Evolutionary conservation across 805 yeast genomes (phyloP).

Genomic region (Pichia ethanolica): DNA sequence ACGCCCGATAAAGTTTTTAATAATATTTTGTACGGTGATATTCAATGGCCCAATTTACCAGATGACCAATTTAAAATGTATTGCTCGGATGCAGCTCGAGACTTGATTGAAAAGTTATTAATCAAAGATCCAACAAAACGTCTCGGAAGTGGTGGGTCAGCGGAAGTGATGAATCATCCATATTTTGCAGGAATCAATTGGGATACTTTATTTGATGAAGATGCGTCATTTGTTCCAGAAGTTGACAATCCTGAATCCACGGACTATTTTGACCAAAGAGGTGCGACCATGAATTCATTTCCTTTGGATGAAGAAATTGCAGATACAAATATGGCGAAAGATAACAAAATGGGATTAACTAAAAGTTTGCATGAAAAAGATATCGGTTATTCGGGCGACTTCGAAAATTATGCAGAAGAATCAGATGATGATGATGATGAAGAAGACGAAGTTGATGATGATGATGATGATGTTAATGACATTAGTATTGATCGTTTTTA

Average conservation of each 20-base stretch:
- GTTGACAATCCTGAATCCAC: constrained; percentile 78
- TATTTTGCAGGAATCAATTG: constrained; percentile 71
- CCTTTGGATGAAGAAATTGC: constrained; percentile 26
- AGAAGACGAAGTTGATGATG: constrained; percentile 7
- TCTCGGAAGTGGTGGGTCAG: constrained; percentile 71
- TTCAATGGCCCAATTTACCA: constrained; percentile 76
- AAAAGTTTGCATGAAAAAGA: background rate
- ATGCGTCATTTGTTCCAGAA: constrained; percentile 78
- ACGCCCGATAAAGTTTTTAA: constrained; percentile 76
- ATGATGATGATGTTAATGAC: constrained; percentile 1
- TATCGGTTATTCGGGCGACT: constrained; percentile 6
- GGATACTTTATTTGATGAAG: constrained; percentile 61
- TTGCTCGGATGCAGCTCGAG: constrained; percentile 64
- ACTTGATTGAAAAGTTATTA: constrained; percentile 58
- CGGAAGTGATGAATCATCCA: constrained; percentile 72
- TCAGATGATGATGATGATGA: constrained; percentile 25
- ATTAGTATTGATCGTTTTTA: background rate
- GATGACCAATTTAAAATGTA: constrained; percentile 44
- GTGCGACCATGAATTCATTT: constrained; percentile 67
- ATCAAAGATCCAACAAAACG: constrained; percentile 57
- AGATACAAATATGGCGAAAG: background rate
- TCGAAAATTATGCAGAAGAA: constrained; percentile 26
- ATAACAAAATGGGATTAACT: background rate
- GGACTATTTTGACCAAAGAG: constrained; percentile 85
- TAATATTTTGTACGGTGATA: constrained; percentile 64